Evolutionary conservation across 2,329 filamentous ascomycete species (phyloP).

Genomic region (Pseudocercospora eumusae): DNA sequence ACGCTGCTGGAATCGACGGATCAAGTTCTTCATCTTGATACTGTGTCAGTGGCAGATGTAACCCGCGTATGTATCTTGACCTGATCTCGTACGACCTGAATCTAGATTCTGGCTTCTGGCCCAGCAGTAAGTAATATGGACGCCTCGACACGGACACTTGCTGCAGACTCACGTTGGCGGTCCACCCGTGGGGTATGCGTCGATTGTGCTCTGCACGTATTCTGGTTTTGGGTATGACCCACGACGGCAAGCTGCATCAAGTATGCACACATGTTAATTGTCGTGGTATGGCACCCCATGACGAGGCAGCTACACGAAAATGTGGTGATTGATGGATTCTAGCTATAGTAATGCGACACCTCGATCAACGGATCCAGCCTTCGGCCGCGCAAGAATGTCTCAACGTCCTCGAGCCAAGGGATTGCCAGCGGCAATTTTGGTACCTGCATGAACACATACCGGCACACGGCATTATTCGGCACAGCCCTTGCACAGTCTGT

Average conservation of each 20-base stretch:
- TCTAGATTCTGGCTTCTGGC: no score
- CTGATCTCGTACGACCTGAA: no score
- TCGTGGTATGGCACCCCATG: neutral
- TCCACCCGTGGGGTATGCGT: neutral
- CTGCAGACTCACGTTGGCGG: neutral
- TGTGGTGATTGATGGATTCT: neutral
- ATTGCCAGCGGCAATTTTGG: neutral
- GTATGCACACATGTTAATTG: neutral
- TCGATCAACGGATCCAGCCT: neutral
- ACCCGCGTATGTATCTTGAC: no score
- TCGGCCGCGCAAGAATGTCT: slow-evolving; percentile 7
- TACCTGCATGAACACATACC: slow-evolving; percentile 8
- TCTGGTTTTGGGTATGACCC: slow-evolving; percentile 17
- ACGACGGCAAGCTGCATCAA: slow-evolving; percentile 12
- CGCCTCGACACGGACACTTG: neutral
- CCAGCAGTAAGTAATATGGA: no score
- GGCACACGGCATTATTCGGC: slow-evolving; percentile 9
- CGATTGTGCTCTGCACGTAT: slow-evolving; percentile 4
- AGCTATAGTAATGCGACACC: neutral
- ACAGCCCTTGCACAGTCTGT: slow-evolving; percentile 18
- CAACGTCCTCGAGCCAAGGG: neutral
- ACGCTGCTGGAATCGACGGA: neutral
- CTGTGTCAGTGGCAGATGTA: neutral
- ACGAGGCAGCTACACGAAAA: neutral
- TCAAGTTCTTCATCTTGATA: neutral